Conservation (phyloP, 225 moss, liverwort and hornwort species). For the Rhytidiadelphus loreus region DNA sequence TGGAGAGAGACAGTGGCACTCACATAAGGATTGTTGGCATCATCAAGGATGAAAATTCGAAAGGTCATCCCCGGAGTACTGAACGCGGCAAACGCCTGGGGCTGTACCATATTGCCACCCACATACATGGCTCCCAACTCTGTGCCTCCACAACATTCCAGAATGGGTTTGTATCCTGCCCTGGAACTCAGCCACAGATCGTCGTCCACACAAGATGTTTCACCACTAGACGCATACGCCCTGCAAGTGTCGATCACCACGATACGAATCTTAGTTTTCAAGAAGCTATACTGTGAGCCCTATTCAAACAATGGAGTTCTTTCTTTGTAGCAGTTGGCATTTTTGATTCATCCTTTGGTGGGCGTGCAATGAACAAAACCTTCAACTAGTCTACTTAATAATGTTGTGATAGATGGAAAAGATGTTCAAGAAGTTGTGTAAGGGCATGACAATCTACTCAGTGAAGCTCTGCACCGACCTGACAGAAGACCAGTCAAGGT, state of each 20-base stretch:
- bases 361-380: background rate
- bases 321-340: background rate
- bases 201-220: constrained; percentile 73
- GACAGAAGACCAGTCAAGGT: constrained; percentile 62
- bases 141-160: constrained; percentile 89
- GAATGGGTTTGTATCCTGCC: constrained; percentile 51
- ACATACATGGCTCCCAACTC: constrained; percentile 68
- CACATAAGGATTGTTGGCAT: constrained; percentile 52
- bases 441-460: background rate
- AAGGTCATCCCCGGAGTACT: constrained; percentile 58
- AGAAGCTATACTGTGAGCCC: background rate
- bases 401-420: background rate
- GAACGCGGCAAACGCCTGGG: constrained; percentile 72
- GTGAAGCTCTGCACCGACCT: constrained; percentile 14
- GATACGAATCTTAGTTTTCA: background rate
- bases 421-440: background rate
- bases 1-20: constrained; percentile 13
- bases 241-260: constrained; percentile 7
- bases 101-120: constrained; percentile 57
- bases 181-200: constrained; percentile 78
- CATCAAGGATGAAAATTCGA: constrained; percentile 58
- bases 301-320: background rate
- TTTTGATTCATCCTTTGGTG: background rate
- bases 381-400: no score
- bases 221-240: constrained; percentile 51